phyloP scores from a whole-genome alignment of 768 basidiomycete species.

The Sporobolomyces pararoseus region DNA sequence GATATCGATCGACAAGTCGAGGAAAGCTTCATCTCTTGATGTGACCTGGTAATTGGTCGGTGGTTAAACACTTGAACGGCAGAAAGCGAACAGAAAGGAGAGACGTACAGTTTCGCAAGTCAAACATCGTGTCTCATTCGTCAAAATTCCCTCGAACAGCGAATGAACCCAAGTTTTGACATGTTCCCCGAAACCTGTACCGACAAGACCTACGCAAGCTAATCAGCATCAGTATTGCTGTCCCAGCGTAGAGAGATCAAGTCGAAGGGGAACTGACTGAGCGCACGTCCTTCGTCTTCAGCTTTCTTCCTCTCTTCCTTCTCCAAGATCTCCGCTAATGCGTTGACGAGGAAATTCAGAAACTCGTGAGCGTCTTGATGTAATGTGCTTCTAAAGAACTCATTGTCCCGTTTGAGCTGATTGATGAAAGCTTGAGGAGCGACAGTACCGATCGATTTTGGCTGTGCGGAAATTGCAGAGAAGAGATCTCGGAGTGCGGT shows the following conservation, averaged over 20 bases:
- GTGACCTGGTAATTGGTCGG: conserved; percentile 59
- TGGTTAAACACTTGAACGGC: background rate
- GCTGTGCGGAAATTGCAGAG: conserved; percentile 72
- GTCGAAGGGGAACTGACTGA: conserved; percentile 53
- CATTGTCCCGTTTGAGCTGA: conserved; percentile 88
- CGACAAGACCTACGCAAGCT: conserved; percentile 26
- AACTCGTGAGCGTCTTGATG: conserved; percentile 99
- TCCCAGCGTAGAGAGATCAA: conserved; percentile 39
- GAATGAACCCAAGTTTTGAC: conserved; percentile 75
- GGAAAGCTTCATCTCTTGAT: conserved; percentile 89
- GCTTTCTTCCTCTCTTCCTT: conserved; percentile 41
- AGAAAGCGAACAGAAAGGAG: background rate
- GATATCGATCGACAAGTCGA: conserved; percentile 98
- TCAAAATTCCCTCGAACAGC: conserved; percentile 87
- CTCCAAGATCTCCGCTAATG: conserved; percentile 64
- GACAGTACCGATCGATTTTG: conserved; percentile 74
- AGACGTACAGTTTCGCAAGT: conserved; percentile 88
- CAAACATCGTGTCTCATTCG: conserved; percentile 94
- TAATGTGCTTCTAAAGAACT: conserved; percentile 80
- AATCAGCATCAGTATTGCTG: background rate
- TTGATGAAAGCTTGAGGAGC: conserved; percentile 87
- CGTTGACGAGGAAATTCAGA: conserved; percentile 87
- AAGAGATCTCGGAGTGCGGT: conserved; percentile 92
- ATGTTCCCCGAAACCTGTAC: conserved; percentile 46
- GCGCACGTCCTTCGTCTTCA: conserved; percentile 44